These are phyloP conservation scores for Plectranthus barbatus DNA, from an alignment of 257 asterid genomes.

Conservation along the genomic window DNA sequence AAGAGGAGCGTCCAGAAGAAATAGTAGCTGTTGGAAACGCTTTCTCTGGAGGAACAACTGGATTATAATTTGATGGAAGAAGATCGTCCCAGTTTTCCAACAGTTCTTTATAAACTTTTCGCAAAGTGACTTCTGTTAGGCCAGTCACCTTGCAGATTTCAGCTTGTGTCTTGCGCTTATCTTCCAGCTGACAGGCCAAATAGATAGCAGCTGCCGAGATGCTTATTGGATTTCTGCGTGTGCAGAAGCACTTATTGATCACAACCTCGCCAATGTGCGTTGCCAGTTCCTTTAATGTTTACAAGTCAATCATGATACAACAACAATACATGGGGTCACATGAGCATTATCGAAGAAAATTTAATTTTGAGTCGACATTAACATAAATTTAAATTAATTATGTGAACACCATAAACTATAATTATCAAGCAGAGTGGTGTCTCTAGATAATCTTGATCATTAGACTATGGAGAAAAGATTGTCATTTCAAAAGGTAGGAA, in stretches of 20 bases:
- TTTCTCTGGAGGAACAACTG: constrained; percentile 93
- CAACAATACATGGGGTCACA: neutral
- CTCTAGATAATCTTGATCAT: neutral
- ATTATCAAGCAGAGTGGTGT: neutral
- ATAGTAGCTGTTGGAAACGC: constrained; percentile 86
- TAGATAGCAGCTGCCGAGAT: constrained; percentile 97
- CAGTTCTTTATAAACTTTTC: constrained; percentile 91
- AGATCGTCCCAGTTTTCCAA: constrained; percentile 94
- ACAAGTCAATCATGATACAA: neutral
- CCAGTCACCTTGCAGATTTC: constrained; percentile 98
- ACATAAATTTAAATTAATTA: neutral
- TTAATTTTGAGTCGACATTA: neutral
- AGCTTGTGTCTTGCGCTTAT: constrained; percentile 93
- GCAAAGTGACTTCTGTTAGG: constrained; percentile 91
- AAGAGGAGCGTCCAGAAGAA: constrained; percentile 53
- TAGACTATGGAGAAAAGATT: neutral
- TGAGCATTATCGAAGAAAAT: neutral
- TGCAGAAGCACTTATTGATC: constrained; percentile 95
- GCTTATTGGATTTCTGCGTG: constrained; percentile 95
- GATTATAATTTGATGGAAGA: constrained; percentile 80
- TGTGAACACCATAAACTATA: neutral
- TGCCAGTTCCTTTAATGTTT: constrained; percentile 71
- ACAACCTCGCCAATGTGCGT: constrained; percentile 97
- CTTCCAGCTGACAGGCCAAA: constrained; percentile 95
- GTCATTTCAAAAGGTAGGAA: neutral